These are phyloP conservation scores for Metschnikowia santaceciliae DNA, from an alignment of 805 yeast species.

Conservation along the genomic window DNA sequence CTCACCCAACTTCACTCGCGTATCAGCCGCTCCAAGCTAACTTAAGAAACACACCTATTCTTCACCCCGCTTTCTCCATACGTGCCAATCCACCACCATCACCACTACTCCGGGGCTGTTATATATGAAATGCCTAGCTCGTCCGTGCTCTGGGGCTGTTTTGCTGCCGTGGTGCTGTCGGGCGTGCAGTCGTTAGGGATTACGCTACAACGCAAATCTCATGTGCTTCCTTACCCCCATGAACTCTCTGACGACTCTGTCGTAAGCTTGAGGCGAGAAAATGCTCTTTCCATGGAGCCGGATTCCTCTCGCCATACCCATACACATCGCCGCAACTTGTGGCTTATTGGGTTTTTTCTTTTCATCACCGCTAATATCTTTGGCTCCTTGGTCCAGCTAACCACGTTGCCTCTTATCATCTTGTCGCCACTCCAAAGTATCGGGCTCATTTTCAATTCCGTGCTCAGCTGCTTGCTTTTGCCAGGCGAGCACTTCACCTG, in stretches of 20 bases:
- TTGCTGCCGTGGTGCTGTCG: conserved; percentile 69
- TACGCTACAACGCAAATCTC: conserved; percentile 77
- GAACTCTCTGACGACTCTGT: conserved; percentile 12
- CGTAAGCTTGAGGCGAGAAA: conserved; percentile 11
- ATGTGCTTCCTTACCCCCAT: conserved; percentile 33
- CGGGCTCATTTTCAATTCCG: conserved; percentile 82
- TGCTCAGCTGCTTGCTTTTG: conserved; percentile 60
- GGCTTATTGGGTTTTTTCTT: conserved; percentile 71
- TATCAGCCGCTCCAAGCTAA: conserved; percentile 1
- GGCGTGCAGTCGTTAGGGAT: conserved; percentile 80
- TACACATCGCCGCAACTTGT: conserved; percentile 48
- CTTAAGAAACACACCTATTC: neutral
- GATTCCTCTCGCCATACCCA: conserved; percentile 23
- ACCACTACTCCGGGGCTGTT: neutral
- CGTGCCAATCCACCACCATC: neutral
- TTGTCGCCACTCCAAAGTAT: conserved; percentile 81
- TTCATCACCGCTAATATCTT: conserved; percentile 71
- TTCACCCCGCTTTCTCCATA: neutral
- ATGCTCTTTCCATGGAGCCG: neutral
- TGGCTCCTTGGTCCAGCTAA: conserved; percentile 79
- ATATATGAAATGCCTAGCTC: conserved; percentile 8
- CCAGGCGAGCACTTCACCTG: conserved; percentile 65
- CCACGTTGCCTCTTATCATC: conserved; percentile 76
- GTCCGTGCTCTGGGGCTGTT: conserved; percentile 44
- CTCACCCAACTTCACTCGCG: neutral